Percentiles rank a stretch among this genome's conserved stretches.
phyloP scores from a whole-genome alignment of 2,329 filamentous ascomycete genomes.

The Colletotrichum phormii region DNA sequence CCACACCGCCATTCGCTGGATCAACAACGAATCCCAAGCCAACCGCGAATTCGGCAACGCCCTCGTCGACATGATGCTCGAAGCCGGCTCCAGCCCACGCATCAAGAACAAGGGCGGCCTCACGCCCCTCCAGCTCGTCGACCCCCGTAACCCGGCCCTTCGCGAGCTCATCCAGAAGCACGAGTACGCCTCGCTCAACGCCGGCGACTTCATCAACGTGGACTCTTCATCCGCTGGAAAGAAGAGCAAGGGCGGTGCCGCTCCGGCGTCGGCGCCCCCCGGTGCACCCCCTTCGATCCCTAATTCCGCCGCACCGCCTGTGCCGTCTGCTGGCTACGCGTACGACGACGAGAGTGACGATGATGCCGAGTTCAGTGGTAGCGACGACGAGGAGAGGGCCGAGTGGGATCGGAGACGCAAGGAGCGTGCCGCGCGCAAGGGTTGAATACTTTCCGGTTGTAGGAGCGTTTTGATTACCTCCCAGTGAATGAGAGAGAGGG shows the following conservation, averaged over 20 bases:
- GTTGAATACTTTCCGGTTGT: slow-evolving; percentile 6
- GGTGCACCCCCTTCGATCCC: slow-evolving; percentile 26
- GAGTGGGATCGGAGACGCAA: slow-evolving; percentile 68
- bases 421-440: slow-evolving; percentile 49
- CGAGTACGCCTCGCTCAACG: slow-evolving; percentile 72
- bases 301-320: slow-evolving; percentile 35
- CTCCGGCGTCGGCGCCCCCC: neutral
- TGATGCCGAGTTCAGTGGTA: slow-evolving; percentile 72
- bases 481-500: neutral
- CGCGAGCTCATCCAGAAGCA: slow-evolving; percentile 75
- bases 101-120: slow-evolving; percentile 78
- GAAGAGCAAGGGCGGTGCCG: neutral
- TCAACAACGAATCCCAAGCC: slow-evolving; percentile 73
- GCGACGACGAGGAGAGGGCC: slow-evolving; percentile 72
- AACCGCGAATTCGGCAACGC: slow-evolving; percentile 74
- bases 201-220: slow-evolving; percentile 65
- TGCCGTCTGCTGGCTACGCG: slow-evolving; percentile 37
- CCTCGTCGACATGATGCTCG: slow-evolving; percentile 83
- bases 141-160: slow-evolving; percentile 75
- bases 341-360: slow-evolving; percentile 53
- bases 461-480: neutral
- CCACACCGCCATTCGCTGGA: slow-evolving; percentile 81
- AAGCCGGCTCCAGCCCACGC: slow-evolving; percentile 75
- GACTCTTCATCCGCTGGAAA: slow-evolving; percentile 41
- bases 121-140: slow-evolving; percentile 77